Base-by-base conservation (phyloP, 345 rosid genomes). In the Acer yangbiense region DNA sequence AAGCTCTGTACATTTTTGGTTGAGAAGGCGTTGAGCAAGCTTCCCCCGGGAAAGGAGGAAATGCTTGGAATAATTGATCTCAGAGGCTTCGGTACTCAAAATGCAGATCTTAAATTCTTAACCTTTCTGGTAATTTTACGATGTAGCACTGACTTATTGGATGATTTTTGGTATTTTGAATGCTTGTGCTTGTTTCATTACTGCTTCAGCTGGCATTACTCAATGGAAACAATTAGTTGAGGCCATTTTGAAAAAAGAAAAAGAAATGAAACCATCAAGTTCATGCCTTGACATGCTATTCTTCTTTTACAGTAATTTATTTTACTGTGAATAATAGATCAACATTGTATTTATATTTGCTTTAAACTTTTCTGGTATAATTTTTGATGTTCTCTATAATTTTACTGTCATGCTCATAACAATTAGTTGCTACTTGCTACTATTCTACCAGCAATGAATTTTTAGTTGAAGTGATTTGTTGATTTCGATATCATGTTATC, bases 1-100 rank as follows among this genome's bases (percentile, higher is more conserved):
- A 93, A 87, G 84, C 90, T 96, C 3, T 93, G 99, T 13, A 88
- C 83, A 7, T 92, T 86, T 82, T 73, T 84, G 72, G 82, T 93
- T 72, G 97, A 96, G 82, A 92, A 90, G 89, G 97, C 97, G 76
- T 73, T 94, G 78, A 84, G 86, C 72, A 93, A 86, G 85, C 91
- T 92, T 55, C 92, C 93, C 44, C 71, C 87, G 60, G 95, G 95
- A 52, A 82, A 91, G 88, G 85, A 89, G 65, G 85, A 91, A 76
- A 88, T 96, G 74, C 93, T 94, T 71, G 97, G 88, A 75, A 78
- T 94, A 71, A 43, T 91, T 84, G 98, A 94, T 85, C 97, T 93
- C 43, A 89, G 95, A 66, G 97, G 88, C 61, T 92, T 91, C 70
- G 82, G 92, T 52, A 78, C 82, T 43, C 77, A 85, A 79, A 96